A percentile compares a stretch with the other conserved stretches of the same genome.
These are phyloP conservation scores for Leucosporidium yakuticum DNA, from an alignment of 768 basidiomycete genomes.

Conservation along the genomic window DNA sequence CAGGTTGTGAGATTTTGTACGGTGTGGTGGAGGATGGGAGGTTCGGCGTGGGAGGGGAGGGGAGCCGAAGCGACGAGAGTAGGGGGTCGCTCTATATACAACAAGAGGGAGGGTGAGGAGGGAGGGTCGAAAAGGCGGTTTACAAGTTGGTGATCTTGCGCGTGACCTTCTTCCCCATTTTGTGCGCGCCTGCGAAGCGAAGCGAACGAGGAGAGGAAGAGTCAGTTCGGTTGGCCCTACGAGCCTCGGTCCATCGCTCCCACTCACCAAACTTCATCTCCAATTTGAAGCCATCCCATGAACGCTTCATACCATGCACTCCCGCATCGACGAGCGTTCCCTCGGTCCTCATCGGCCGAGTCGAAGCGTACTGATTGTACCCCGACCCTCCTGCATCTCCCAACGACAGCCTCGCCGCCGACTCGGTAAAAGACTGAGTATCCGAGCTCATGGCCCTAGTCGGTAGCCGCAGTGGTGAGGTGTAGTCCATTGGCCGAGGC, in stretches of 20 bases:
- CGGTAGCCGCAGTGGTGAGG: conserved; percentile 2
- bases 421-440: conserved; percentile 16
- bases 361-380: conserved; percentile 28
- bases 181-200: not conserved
- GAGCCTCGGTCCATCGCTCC: too few relatives aligned
- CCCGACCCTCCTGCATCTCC: conserved; percentile 15
- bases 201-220: too few relatives aligned
- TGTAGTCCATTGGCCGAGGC: conserved; percentile 7
- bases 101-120: too few relatives aligned
- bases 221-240: too few relatives aligned
- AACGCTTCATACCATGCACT: conserved; percentile 32
- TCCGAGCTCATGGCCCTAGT: conserved; percentile 1
- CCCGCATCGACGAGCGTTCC: conserved; percentile 29
- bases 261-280: conserved; percentile 20
- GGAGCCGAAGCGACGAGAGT: too few relatives aligned
- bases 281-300: conserved; percentile 34
- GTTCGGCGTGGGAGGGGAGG: too few relatives aligned
- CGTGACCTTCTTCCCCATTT: not conserved
- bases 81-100: too few relatives aligned
- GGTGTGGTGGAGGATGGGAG: too few relatives aligned
- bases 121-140: not conserved
- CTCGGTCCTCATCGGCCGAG: conserved; percentile 16
- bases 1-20: too few relatives aligned
- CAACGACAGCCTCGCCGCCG: conserved; percentile 17
- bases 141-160: not conserved